Evolutionary conservation across 2,329 filamentous ascomycete genomes (phyloP), one percentile per base, ranked within the genome.

Genomic region (Calonectria ilicicola): DNA sequence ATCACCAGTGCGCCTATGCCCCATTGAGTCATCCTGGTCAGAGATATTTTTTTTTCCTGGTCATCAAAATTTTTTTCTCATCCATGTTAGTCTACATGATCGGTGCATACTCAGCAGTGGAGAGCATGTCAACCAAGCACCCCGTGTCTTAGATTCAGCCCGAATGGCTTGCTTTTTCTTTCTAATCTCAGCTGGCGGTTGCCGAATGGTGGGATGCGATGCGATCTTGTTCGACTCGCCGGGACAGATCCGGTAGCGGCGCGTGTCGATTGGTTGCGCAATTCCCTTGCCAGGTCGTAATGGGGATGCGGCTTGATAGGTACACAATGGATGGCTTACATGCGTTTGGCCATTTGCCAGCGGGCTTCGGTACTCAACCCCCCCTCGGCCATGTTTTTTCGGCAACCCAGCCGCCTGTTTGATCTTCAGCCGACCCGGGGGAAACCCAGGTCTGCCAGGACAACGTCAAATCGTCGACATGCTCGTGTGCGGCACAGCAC

Each of bases 101-200:
- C 62, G 56, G 38, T 65, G 67, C 53, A 53, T 35, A 40, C 42
- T 27, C 8, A 32, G 32, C n/a, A 38, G 60, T 58, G 64, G 70
- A 67, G 60, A 58, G 38, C 27, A 53, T 70, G 42, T 64, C 73
- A 51, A 62, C 67, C 70, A 75, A 72, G 74, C 66, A 58, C 70
- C 49, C 49, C 35, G 44, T 75, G 71, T 72, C 69, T 74, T 72
- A 75, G 73, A 75, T 75, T 67, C 73, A 69, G 75, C 71, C 72
- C 56, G 42, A 38, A 26, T 65, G 68, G 68, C 64, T 76, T 75
- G 70, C 65, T 76, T 66, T 66, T 70, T 65, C 29, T 62, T 49
- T 60, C 44, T 23, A 65, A 67, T 65, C 62, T 58, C 62, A 66
- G 68, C 69, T 69, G 69, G 58, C 65, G 69, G 68, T 19, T 56